Percentiles rank a stretch among this genome's conserved stretches.
These are phyloP conservation scores for Boletellus ananiceps DNA, from an alignment of 768 basidiomycete genomes.

Conservation along the genomic window DNA sequence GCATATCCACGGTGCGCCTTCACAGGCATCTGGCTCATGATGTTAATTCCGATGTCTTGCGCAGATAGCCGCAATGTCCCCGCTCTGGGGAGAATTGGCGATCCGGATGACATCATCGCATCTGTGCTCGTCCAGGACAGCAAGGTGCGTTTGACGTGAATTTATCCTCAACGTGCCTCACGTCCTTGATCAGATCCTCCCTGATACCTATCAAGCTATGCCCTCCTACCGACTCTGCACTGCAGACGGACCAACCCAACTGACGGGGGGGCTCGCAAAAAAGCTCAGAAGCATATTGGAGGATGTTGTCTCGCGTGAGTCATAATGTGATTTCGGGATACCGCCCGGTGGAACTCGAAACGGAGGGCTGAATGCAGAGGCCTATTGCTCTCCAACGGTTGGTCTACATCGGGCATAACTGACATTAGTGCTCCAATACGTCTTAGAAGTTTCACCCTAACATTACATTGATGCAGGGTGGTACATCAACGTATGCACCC, in stretches of 20 bases:
- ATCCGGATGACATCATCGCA: slow-evolving; percentile 80
- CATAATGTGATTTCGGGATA: slow-evolving; percentile 1
- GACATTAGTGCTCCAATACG: background rate
- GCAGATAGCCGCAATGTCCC: slow-evolving; percentile 73
- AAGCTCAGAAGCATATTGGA: slow-evolving; percentile 42
- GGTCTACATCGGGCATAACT: background rate
- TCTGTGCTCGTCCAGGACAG: slow-evolving; percentile 69
- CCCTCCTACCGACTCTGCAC: slow-evolving; percentile 81
- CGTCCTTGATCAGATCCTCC: slow-evolving; percentile 42
- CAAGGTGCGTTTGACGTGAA: slow-evolving; percentile 39
- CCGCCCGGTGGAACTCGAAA: background rate
- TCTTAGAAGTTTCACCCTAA: too few relatives aligned
- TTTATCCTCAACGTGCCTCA: background rate
- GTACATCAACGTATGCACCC: background rate
- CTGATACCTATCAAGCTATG: slow-evolving; percentile 80
- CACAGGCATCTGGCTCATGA: background rate
- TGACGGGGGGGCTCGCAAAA: slow-evolving; percentile 62
- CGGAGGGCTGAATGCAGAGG: background rate
- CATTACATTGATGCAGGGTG: too few relatives aligned
- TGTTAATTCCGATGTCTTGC: background rate
- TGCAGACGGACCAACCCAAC: slow-evolving; percentile 59
- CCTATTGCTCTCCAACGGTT: too few relatives aligned
- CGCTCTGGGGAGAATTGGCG: slow-evolving; percentile 68
- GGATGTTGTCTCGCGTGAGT: slow-evolving; percentile 31
- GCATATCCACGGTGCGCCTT: slow-evolving; percentile 61